Evolutionary conservation across 495 filamentous ascomycete species (phyloP).

Genomic region (Chaetomium cochliodes): DNA sequence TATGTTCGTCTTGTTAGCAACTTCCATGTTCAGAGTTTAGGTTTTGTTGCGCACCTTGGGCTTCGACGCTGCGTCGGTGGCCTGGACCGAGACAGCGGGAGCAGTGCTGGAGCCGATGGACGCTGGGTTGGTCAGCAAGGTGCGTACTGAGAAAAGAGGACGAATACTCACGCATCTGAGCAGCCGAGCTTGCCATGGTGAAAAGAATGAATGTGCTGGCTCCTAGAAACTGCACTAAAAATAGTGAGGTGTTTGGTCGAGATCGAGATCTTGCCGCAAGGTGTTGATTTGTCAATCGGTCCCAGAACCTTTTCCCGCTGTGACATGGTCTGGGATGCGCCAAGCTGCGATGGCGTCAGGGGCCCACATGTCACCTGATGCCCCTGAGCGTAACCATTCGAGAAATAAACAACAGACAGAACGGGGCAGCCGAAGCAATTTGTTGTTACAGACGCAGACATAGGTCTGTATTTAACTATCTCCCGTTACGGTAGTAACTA

Average conservation of each 20-base stretch:
- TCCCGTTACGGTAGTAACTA: background rate
- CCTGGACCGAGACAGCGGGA: constrained; percentile 21
- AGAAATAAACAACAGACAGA: background rate
- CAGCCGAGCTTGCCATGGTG: constrained; percentile 37
- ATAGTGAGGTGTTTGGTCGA: background rate
- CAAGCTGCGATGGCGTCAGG: constrained; percentile 30
- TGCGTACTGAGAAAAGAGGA: background rate
- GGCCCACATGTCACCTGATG: constrained; percentile 28
- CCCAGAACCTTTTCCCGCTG: constrained; percentile 18
- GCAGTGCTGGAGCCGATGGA: constrained; percentile 33
- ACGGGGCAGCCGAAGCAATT: background rate
- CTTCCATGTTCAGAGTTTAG: background rate
- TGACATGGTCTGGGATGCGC: constrained; percentile 16
- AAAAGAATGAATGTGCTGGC: constrained; percentile 5
- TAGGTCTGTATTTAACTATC: background rate
- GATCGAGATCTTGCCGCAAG: constrained; percentile 4
- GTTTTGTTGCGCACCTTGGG: constrained; percentile 43
- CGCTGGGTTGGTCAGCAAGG: constrained; percentile 25
- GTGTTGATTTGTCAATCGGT: constrained; percentile 35
- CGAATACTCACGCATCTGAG: constrained; percentile 38
- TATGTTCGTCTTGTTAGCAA: constrained; percentile 36
- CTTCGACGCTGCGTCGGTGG: constrained; percentile 37
- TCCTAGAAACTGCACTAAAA: background rate
- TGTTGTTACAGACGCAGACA: background rate
- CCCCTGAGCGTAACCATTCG: constrained; percentile 24